A percentile compares a stretch with the other conserved stretches of the same genome.
Evolutionary conservation across 768 basidiomycete species (phyloP).

Genomic region (Goffeauzyma gilvescens): DNA sequence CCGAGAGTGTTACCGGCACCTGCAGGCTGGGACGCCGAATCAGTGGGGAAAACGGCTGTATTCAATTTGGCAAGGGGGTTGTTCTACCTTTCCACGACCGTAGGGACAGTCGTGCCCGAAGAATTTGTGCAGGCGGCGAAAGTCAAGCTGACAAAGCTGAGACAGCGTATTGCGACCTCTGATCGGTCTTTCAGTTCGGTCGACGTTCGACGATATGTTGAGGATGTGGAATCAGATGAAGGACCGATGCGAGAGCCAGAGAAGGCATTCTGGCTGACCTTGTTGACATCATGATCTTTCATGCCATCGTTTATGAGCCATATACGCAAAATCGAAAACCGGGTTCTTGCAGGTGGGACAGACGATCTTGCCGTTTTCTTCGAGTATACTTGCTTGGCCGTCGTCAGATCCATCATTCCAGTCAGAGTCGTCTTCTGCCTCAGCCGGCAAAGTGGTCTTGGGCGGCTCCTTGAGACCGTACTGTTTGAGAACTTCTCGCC

Average conservation of each 20-base stretch:
- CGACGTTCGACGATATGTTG: slow-evolving; percentile 19
- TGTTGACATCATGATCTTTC: too few relatives aligned
- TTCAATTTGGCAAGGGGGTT: slow-evolving; percentile 15
- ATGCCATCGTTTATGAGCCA: slow-evolving; percentile 8
- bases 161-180: background rate
- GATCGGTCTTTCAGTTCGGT: slow-evolving; percentile 7
- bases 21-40: slow-evolving; percentile 25
- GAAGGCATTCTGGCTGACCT: slow-evolving; percentile 22
- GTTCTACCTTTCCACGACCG: slow-evolving; percentile 11
- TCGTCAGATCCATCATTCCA: background rate
- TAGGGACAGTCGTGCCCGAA: slow-evolving; percentile 7
- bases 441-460: background rate
- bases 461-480: background rate
- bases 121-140: slow-evolving; percentile 1
- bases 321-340: slow-evolving; percentile 4
- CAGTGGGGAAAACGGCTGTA: slow-evolving; percentile 12
- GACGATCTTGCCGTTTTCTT: background rate
- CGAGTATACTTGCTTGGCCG: background rate
- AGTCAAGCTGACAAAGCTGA: slow-evolving; percentile 8
- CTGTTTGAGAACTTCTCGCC: background rate
- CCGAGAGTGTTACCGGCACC: slow-evolving; percentile 10
- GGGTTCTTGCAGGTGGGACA: background rate
- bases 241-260: slow-evolving; percentile 14
- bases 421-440: background rate
- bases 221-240: slow-evolving; percentile 22